Evolutionary conservation across 345 rosid genomes (phyloP).

Genomic region (Capsella bursapastoris): DNA sequence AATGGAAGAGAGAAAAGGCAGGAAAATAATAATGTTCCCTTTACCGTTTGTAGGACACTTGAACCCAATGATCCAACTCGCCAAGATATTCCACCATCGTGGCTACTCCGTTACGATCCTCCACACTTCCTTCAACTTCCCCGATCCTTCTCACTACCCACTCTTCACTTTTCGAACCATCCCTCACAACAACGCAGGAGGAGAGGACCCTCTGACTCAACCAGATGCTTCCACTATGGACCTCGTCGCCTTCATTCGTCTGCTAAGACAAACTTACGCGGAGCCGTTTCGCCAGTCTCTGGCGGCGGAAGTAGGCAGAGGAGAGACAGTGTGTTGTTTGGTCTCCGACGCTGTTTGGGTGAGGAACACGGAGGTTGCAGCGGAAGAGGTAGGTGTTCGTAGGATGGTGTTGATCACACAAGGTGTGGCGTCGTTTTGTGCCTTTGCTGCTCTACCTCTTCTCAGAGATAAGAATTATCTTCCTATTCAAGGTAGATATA

Average conservation of each 20-base stretch:
- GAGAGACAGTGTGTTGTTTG: not conserved
- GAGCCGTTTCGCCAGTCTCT: not conserved
- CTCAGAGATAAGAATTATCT: not conserved
- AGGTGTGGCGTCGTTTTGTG: not conserved
- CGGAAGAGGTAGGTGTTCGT: not conserved
- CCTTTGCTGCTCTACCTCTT: not conserved
- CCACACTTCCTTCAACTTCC: not conserved
- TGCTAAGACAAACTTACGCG: not conserved
- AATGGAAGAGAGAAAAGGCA: not conserved
- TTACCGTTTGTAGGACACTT: not conserved
- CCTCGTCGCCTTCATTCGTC: not conserved
- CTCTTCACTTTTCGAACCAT: not conserved
- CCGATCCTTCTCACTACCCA: not conserved
- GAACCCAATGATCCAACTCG: not conserved
- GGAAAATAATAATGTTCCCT: not conserved
- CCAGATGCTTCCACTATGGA: not conserved
- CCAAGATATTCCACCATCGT: not conserved
- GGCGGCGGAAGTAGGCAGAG: not conserved
- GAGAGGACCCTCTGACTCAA: not conserved
- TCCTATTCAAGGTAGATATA: too few relatives aligned
- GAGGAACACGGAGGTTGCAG: not conserved
- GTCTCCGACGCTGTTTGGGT: not conserved
- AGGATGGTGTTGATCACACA: not conserved
- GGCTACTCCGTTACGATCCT: not conserved
- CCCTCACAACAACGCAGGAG: not conserved